Evolutionary conservation across 2,329 filamentous ascomycete genomes (phyloP).

Genomic region (Hypomyces rosellus): DNA sequence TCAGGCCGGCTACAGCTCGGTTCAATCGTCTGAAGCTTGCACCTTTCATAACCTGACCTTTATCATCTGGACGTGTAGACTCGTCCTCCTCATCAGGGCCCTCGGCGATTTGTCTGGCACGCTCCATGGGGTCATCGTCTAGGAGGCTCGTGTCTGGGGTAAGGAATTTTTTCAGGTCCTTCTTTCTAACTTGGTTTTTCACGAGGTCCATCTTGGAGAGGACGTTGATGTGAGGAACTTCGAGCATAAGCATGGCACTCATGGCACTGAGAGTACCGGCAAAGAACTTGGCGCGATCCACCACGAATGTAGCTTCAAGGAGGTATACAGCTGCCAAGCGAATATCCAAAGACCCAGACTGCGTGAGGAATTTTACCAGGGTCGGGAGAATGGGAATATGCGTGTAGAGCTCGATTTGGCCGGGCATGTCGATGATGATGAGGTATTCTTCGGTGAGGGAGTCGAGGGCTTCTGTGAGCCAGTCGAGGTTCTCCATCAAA

Average conservation of each 20-base stretch:
- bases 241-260: slow-evolving; percentile 98
- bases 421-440: slow-evolving; percentile 97
- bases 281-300: slow-evolving; percentile 96
- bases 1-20: slow-evolving; percentile 79
- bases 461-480: slow-evolving; percentile 78
- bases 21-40: slow-evolving; percentile 78
- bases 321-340: slow-evolving; percentile 90
- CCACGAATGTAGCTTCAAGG: slow-evolving; percentile 89
- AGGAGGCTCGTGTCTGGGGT: slow-evolving; percentile 78
- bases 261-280: slow-evolving; percentile 92
- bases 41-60: slow-evolving; percentile 69
- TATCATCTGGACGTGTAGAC: slow-evolving; percentile 55
- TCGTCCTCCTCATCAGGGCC: slow-evolving; percentile 42
- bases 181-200: slow-evolving; percentile 79
- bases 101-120: slow-evolving; percentile 32
- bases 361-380: slow-evolving; percentile 74
- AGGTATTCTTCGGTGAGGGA: slow-evolving; percentile 88
- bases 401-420: slow-evolving; percentile 97
- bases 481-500: slow-evolving; percentile 89
- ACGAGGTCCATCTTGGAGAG: slow-evolving; percentile 97
- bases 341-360: slow-evolving; percentile 75
- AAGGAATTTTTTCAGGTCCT: slow-evolving; percentile 83
- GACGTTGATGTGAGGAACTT: slow-evolving; percentile 93
- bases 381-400: slow-evolving; percentile 88
- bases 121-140: slow-evolving; percentile 66